Evolutionary conservation across 805 yeast species (phyloP).

Genomic region (Yarrowia sp.): DNA sequence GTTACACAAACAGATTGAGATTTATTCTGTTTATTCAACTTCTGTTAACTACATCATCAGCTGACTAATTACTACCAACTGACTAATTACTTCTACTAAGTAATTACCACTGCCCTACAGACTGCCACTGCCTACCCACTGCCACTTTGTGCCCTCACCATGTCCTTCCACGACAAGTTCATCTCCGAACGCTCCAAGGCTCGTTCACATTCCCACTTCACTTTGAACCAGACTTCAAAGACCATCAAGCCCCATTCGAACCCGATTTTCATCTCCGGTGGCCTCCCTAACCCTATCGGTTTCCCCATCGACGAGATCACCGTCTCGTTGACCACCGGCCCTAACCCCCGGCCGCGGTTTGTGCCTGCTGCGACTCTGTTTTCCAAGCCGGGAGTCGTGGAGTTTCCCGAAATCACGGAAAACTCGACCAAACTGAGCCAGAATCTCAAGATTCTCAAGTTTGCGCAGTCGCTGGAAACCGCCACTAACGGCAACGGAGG

Average conservation of each 20-base stretch:
- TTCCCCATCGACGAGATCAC: slow-evolving; percentile 21
- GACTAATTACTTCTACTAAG: no score
- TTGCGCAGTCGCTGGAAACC: neutral
- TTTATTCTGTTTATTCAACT: no score
- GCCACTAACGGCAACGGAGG: slow-evolving; percentile 18
- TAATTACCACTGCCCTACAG: no score
- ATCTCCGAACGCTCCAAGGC: slow-evolving; percentile 22
- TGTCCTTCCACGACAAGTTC: slow-evolving; percentile 26
- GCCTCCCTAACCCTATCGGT: slow-evolving; percentile 29
- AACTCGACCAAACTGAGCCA: slow-evolving; percentile 3
- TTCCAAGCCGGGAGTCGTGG: neutral
- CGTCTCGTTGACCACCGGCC: slow-evolving; percentile 4
- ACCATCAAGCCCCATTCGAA: slow-evolving; percentile 13
- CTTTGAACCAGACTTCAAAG: neutral
- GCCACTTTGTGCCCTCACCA: no score
- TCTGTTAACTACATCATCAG: no score
- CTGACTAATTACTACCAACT: no score
- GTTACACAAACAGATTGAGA: no score
- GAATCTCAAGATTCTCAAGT: slow-evolving; percentile 21
- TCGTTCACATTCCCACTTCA: slow-evolving; percentile 19
- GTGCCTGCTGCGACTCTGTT: slow-evolving; percentile 25
- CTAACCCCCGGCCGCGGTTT: slow-evolving; percentile 21
- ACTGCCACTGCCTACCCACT: no score
- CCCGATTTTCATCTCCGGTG: slow-evolving; percentile 27
- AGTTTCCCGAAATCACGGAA: slow-evolving; percentile 21